Evolutionary conservation across 805 yeast genomes (phyloP), one percentile per base, ranked within the genome.

Genomic region (Lipomyces spencermartinsiae): DNA sequence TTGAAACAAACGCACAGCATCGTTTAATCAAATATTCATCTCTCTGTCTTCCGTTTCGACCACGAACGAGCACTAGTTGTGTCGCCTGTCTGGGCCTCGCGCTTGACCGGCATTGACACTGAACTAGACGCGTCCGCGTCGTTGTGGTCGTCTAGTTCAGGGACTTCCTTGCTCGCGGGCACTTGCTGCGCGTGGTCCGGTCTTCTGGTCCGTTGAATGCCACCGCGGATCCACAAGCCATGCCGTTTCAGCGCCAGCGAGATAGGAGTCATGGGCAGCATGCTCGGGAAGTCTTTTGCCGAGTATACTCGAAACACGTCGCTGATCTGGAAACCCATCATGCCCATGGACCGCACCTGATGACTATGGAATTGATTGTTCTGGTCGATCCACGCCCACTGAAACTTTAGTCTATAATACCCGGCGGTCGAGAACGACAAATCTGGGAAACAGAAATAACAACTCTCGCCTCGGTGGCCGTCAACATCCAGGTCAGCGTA

Each of bases 241-340:
- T 68, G 63, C n/a, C 65, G 58, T 49, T 69, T 67, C 56, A 69
- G 72, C 3, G 72, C 58, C 25, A 58, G 62, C 2, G 72, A 67
- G 14, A 69, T 51, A n/a, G 66, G 62, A 22, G 72, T 69, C 68
- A 67, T 66, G 6, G 72, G 71, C 14, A 67, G 61, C 62, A 78
- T 74, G 22, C 79, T 78, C 10, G 80, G 80, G 62, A 78, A 78
- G 35, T 74, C 73, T 65, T 78, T 78, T 6, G 80, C 78, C n/a
- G 78, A 73, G 67, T 77, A 78, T n/a, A 75, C 79, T 35, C 73
- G 68, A 54, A 78, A 72, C 31, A 70, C 58, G 61, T 73, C 70
- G 5, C 77, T 72, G 35, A 66, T 64, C 51, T 68, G 72, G 58
- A 57, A 65, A 8, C 74, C 75, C 68, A 69, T 67, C 31, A 58